Percentiles rank a stretch among this genome's conserved stretches.
These are phyloP conservation scores for Friedmanniomyces simplex DNA, from an alignment of 495 filamentous ascomycete genomes.

Conservation along the genomic window DNA sequence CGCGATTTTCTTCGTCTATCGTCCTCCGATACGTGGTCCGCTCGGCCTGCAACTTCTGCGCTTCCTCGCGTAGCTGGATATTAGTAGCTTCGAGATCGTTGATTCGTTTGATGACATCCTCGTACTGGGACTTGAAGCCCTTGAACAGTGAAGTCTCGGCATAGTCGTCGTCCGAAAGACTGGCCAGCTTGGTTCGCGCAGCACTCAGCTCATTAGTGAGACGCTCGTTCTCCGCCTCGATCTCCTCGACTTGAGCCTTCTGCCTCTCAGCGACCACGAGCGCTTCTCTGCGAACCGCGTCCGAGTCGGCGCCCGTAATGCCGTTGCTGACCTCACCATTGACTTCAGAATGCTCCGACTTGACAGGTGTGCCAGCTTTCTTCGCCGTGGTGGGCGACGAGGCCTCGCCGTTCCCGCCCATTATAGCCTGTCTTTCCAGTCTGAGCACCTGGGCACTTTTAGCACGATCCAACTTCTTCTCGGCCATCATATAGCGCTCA, in stretches of 20 bases:
- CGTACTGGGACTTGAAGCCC: conserved; percentile 74
- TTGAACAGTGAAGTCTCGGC: conserved; percentile 88
- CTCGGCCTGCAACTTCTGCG: conserved; percentile 73
- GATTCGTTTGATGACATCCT: conserved; percentile 81
- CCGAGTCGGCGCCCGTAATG: conserved; percentile 43
- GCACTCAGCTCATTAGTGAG: conserved; percentile 70
- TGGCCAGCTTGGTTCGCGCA: conserved; percentile 51
- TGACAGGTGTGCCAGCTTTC: conserved; percentile 13
- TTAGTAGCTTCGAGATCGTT: conserved; percentile 88
- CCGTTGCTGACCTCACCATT: conserved; percentile 47
- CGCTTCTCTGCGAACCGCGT: conserved; percentile 63
- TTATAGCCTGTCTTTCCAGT: conserved; percentile 77
- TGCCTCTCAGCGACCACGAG: conserved; percentile 64
- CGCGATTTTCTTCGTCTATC: conserved; percentile 67
- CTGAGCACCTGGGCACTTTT: conserved; percentile 85
- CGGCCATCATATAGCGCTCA: conserved; percentile 82
- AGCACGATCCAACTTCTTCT: conserved; percentile 81
- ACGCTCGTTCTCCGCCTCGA: conserved; percentile 68
- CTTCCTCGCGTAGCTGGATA: conserved; percentile 71
- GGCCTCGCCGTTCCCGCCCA: conserved; percentile 42
- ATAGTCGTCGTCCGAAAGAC: conserved; percentile 85
- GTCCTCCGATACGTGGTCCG: conserved; percentile 68
- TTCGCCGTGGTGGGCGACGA: conserved; percentile 14
- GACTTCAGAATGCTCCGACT: conserved; percentile 40
- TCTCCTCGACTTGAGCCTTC: conserved; percentile 72